Evolutionary conservation across 2,329 filamentous ascomycete species (phyloP).

Genomic region (Colletotrichum shisoi): DNA sequence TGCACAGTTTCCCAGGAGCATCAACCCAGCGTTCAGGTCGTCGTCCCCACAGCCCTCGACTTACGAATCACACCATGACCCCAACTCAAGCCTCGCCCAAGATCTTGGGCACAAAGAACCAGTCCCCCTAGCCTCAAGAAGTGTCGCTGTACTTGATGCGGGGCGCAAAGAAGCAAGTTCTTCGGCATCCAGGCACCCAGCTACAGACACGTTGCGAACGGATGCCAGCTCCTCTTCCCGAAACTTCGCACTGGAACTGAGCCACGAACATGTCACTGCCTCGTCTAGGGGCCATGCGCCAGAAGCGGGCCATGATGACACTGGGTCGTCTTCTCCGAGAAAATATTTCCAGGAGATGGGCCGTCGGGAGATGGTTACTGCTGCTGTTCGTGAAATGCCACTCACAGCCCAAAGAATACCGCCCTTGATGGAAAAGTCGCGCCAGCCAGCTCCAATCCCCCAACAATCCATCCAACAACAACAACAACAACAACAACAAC

Average conservation of each 20-base stretch:
- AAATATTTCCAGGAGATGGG: slow-evolving; percentile 73
- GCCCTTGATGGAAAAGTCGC: slow-evolving; percentile 14
- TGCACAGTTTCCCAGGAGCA: slow-evolving; percentile 91
- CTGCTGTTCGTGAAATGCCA: slow-evolving; percentile 60
- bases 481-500: slow-evolving; percentile 9
- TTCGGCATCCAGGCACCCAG: slow-evolving; percentile 17
- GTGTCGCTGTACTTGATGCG: slow-evolving; percentile 1
- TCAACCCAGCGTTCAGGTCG: slow-evolving; percentile 94
- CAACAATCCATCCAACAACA: slow-evolving; percentile 32
- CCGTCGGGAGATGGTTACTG: slow-evolving; percentile 60
- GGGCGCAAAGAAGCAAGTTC: slow-evolving; percentile 24
- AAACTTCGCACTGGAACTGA: slow-evolving; percentile 1
- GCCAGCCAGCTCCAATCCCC: slow-evolving; percentile 23
- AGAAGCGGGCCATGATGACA: slow-evolving; percentile 3
- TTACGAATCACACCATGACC: slow-evolving; percentile 91
- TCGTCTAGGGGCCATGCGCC: background rate
- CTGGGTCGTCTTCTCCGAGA: slow-evolving; percentile 3
- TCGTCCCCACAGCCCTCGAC: slow-evolving; percentile 95
- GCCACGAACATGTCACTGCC: background rate
- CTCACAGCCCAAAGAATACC: slow-evolving; percentile 60
- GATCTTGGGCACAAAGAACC: slow-evolving; percentile 61
- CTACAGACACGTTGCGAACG: slow-evolving; percentile 1
- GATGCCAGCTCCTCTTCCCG: slow-evolving; percentile 11
- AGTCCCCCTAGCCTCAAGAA: background rate
- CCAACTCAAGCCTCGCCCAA: slow-evolving; percentile 74